Evolutionary conservation across 2,329 filamentous ascomycete genomes (phyloP).

Genomic region (Fusarium sp.): DNA sequence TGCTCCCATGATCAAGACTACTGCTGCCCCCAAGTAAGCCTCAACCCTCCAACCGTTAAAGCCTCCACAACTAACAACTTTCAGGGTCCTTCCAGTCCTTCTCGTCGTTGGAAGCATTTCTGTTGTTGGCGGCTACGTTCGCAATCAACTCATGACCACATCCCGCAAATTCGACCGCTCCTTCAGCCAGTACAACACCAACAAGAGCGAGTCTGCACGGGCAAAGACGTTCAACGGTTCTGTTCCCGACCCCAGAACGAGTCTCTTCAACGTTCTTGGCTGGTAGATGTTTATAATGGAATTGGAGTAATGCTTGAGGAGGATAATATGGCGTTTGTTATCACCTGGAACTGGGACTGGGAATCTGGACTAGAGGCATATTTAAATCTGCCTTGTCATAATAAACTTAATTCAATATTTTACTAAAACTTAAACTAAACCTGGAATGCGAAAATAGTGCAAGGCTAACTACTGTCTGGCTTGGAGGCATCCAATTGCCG

Average conservation of each 20-base stretch:
- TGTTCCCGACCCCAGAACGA: conserved; percentile 45
- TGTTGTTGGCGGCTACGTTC: conserved; percentile 35
- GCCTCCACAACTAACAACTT: conserved; percentile 17
- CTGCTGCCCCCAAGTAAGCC: conserved; percentile 39
- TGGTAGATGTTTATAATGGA: conserved; percentile 25
- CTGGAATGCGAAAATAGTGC: neutral
- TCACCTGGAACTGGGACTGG: neutral
- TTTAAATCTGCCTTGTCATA: conserved; percentile 16
- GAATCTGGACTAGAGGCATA: conserved; percentile 10
- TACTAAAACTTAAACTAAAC: neutral
- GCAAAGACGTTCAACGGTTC: conserved; percentile 41
- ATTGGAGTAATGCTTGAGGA: neutral
- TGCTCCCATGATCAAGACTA: conserved; percentile 40
- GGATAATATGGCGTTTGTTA: conserved; percentile 9
- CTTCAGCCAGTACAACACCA: conserved; percentile 46
- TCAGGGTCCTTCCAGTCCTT: conserved; percentile 41
- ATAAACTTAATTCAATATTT: conserved; percentile 13
- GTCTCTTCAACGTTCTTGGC: conserved; percentile 45
- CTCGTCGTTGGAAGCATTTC: conserved; percentile 44
- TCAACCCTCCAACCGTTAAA: neutral
- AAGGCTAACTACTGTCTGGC: neutral
- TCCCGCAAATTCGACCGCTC: conserved; percentile 45
- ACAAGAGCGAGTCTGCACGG: conserved; percentile 38
- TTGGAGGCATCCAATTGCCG: conserved; percentile 9
- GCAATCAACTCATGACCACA: conserved; percentile 35